Base-by-base conservation (phyloP, 495 filamentous ascomycete genomes). In the Aspergillus olivimuriae region DNA sequence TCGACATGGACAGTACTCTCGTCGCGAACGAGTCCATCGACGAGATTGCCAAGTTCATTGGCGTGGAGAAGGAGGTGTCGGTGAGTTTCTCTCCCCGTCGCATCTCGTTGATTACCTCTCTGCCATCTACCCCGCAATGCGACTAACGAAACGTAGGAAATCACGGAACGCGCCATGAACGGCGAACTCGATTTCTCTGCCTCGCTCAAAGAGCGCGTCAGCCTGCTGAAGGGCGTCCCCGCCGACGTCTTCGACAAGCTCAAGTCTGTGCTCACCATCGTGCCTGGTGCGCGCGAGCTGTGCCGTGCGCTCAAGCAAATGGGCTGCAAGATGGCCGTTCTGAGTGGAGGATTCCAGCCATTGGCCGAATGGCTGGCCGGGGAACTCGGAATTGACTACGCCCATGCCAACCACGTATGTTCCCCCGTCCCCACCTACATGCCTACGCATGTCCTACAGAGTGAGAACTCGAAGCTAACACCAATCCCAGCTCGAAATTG, bases 21-120 rank as follows among this genome's bases (percentile, higher is more conserved):
- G 96, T 98, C 52, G 79, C 90, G 44, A 88, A 98, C 57, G 92
- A 98, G 69, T 87, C 94, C 17, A 95, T 98, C 55, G 92, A 98
- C 54, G 81, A 96, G 55, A 83, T 98, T 42, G 92, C 92, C 16
- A 78, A 81, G 24, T 81, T 81, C 22, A 80, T 92, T 40, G 86
- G 86, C 34, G 75, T 90, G 9, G 83, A 82, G 51, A 74, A 76
- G 41, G 47, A 80, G 50, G 83, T 88, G 50, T 75, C 80, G 17
- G 75, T 75, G 59, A 43, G 71, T 51, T 41, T 30, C 11, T 24
- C 39, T 39, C 33, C 36, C 35, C 37, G 63, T 77, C 1, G 65
- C n/a, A n/a, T n/a, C n/a, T n/a, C n/a, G n/a, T n/a, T n/a, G n/a
- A n/a, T n/a, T n/a, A n/a, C n/a, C n/a, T n/a, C n/a, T n/a, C n/a